Conservation (phyloP, 768 basidiomycete species). For the Hygrocybe punicea region DNA sequence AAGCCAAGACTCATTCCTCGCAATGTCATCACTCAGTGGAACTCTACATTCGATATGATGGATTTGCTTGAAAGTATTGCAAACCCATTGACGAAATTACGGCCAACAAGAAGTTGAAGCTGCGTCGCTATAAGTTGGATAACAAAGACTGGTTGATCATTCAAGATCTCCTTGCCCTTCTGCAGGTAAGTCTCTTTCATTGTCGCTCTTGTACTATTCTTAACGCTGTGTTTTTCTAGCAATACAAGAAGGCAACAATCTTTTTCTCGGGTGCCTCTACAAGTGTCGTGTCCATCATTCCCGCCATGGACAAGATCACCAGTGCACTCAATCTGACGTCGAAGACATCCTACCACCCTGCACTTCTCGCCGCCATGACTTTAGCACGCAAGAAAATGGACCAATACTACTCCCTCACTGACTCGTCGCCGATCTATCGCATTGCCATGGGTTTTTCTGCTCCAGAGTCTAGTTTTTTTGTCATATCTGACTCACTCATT, state of each 20-base stretch:
- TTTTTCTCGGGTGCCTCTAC: constrained; percentile 7
- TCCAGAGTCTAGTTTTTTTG: not conserved
- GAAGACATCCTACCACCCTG: not conserved
- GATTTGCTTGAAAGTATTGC: constrained; percentile 22
- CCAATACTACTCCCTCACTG: constrained; percentile 32
- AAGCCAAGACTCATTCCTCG: constrained; percentile 22
- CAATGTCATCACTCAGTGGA: constrained; percentile 37
- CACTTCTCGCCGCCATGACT: constrained; percentile 24
- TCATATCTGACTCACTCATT: not conserved
- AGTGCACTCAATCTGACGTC: constrained; percentile 8
- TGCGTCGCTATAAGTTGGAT: constrained; percentile 14
- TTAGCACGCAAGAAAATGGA: constrained; percentile 31
- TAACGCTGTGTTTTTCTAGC: not conserved
- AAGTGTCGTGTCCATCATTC: constrained; percentile 28
- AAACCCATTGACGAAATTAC: constrained; percentile 19
- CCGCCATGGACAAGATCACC: constrained; percentile 34
- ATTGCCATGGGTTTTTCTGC: constrained; percentile 35
- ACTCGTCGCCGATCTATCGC: constrained; percentile 29
- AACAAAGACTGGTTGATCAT: constrained; percentile 23
- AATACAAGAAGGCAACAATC: constrained; percentile 5
- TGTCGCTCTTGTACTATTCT: not conserved
- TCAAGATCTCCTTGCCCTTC: constrained; percentile 18
- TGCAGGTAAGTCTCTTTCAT: constrained; percentile 19
- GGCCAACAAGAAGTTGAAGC: constrained; percentile 5
- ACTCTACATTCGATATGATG: constrained; percentile 36